Percentiles rank a stretch among this genome's conserved stretches.
These are phyloP conservation scores for Tremellales sp. DNA, from an alignment of 1,284 basidiomycete genomes.

Conservation along the genomic window DNA sequence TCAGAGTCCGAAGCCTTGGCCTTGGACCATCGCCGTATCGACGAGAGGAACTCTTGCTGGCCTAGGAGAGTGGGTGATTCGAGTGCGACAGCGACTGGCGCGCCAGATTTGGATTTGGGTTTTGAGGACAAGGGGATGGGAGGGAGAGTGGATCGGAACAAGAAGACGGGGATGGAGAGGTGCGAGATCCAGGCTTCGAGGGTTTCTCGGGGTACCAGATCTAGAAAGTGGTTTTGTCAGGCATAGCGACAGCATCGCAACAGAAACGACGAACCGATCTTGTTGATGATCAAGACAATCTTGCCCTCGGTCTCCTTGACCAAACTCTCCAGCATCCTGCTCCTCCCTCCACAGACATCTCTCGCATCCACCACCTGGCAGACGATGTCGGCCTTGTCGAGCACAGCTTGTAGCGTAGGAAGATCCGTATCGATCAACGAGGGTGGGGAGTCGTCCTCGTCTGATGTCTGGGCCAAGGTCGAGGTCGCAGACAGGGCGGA, in stretches of 20 bases:
- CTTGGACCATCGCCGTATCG: constrained; percentile 45
- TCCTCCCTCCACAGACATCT: constrained; percentile 71
- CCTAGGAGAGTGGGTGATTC: constrained; percentile 44
- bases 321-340: constrained; percentile 61
- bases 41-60: constrained; percentile 51
- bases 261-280: constrained; percentile 62
- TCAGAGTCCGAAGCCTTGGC: constrained; percentile 49
- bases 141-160: constrained; percentile 75
- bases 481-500: constrained; percentile 12
- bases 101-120: constrained; percentile 19
- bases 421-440: constrained; percentile 65
- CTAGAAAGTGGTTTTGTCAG: constrained; percentile 49
- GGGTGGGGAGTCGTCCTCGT: constrained; percentile 53
- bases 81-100: background rate
- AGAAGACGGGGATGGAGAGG: constrained; percentile 67
- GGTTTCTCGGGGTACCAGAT: constrained; percentile 77
- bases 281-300: constrained; percentile 73
- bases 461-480: constrained; percentile 9
- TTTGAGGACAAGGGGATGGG: constrained; percentile 40
- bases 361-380: constrained; percentile 80
- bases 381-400: constrained; percentile 79
- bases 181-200: constrained; percentile 70
- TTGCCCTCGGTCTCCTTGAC: constrained; percentile 45
- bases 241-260: background rate
- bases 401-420: constrained; percentile 63